These are phyloP conservation scores for Panus rudis DNA, from an alignment of 768 basidiomycete genomes.

Conservation along the genomic window DNA sequence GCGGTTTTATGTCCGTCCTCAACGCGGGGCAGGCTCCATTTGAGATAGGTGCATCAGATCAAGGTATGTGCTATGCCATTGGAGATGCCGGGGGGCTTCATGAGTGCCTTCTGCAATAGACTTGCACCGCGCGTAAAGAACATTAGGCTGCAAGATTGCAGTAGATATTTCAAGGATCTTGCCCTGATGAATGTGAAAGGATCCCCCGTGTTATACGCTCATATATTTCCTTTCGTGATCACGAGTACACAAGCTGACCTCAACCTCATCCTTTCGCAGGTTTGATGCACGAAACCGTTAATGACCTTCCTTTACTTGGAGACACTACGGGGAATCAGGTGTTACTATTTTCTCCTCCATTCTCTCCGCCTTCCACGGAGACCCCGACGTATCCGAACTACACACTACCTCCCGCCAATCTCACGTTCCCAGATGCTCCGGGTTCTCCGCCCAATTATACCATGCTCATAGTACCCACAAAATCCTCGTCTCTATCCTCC, in stretches of 20 bases:
- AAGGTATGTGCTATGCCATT: constrained; percentile 11
- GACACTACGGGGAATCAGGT: constrained; percentile 73
- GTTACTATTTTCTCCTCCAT: constrained; percentile 62
- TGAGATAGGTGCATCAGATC: constrained; percentile 49
- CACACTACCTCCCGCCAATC: constrained; percentile 55
- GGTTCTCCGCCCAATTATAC: constrained; percentile 34
- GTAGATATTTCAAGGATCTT: neutral
- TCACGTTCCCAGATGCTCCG: constrained; percentile 34
- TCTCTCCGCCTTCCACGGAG: constrained; percentile 24
- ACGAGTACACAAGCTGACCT: no score
- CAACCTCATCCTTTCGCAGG: constrained; percentile 23
- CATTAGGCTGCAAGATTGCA: neutral
- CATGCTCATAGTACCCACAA: constrained; percentile 48
- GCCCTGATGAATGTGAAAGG: neutral
- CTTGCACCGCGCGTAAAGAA: neutral
- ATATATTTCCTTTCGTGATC: no score
- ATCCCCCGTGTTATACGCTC: no score
- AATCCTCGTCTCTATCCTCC: constrained; percentile 28
- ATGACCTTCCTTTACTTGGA: constrained; percentile 49
- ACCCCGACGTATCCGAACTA: constrained; percentile 67
- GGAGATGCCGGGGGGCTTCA: neutral
- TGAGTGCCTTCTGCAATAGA: neutral
- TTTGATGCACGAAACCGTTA: constrained; percentile 40
- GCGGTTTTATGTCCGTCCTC: constrained; percentile 39
- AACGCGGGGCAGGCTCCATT: constrained; percentile 36